phyloP scores from a whole-genome alignment of 306 rosid genomes.

The Crataegus laevigata region DNA sequence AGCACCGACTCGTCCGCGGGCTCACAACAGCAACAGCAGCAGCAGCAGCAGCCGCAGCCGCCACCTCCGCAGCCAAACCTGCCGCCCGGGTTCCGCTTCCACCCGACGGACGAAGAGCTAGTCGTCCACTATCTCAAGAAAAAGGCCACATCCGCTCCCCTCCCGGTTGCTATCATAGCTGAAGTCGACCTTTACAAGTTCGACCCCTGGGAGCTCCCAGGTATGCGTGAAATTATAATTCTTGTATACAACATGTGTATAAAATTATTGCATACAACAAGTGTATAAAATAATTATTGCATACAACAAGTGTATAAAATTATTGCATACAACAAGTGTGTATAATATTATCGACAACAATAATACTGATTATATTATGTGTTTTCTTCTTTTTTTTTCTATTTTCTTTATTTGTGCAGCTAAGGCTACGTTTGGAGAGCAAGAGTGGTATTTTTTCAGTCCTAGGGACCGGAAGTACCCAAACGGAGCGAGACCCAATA shows the following conservation, averaged over 20 bases:
- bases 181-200: conserved; percentile 93
- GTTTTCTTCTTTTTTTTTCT: neutral
- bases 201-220: conserved; percentile 97
- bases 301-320: neutral
- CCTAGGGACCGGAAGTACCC: conserved; percentile 96
- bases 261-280: neutral
- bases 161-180: conserved; percentile 75
- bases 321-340: neutral
- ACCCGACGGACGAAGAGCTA: conserved; percentile 94
- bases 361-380: neutral
- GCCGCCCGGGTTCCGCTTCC: conserved; percentile 92
- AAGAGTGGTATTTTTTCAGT: conserved; percentile 94
- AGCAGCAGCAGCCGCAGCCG: neutral
- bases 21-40: conserved; percentile 22
- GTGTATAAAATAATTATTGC: neutral
- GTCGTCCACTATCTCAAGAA: conserved; percentile 95
- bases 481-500: conserved; percentile 86
- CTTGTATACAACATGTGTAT: neutral
- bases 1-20: conserved; percentile 72
- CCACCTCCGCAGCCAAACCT: conserved; percentile 49
- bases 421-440: conserved; percentile 90
- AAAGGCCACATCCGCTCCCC: conserved; percentile 49
- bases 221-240: conserved; percentile 15
- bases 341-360: neutral
- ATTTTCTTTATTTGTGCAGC: conserved; percentile 27